Evolutionary conservation across 2,329 filamentous ascomycete genomes (phyloP).

Genomic region (Pseudogymnoascus sp.): DNA sequence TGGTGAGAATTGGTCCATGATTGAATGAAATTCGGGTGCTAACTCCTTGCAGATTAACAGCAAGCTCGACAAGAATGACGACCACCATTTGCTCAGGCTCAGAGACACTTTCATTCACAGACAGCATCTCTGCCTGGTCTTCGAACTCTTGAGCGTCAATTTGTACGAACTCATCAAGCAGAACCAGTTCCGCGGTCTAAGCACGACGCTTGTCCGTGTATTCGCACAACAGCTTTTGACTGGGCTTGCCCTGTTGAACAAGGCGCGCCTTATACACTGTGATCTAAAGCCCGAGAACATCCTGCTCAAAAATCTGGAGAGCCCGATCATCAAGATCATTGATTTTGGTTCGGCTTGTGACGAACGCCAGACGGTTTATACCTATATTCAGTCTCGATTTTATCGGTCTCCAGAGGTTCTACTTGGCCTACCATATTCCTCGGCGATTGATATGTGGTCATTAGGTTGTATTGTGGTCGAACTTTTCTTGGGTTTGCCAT

Average conservation of each 20-base stretch:
- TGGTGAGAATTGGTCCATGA: constrained; percentile 49
- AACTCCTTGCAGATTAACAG: constrained; percentile 67
- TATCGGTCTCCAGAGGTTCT: constrained; percentile 95
- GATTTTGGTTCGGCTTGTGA: constrained; percentile 98
- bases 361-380: constrained; percentile 96
- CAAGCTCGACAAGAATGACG: constrained; percentile 98
- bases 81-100: constrained; percentile 86
- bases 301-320: constrained; percentile 92
- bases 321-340: constrained; percentile 99
- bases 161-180: constrained; percentile 98
- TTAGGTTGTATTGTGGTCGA: constrained; percentile 97
- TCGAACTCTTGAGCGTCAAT: constrained; percentile 94
- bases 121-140: constrained; percentile 93
- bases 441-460: constrained; percentile 99
- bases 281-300: constrained; percentile 99
- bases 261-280: constrained; percentile 93
- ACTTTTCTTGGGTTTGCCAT: constrained; percentile 83
- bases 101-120: constrained; percentile 98
- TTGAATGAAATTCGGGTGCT: constrained; percentile 16
- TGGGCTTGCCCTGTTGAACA: constrained; percentile 84
- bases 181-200: constrained; percentile 95
- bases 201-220: constrained; percentile 91
- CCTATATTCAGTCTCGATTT: constrained; percentile 97
- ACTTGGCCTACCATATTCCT: constrained; percentile 92
- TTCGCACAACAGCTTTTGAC: constrained; percentile 96